Percentiles rank a stretch among this genome's conserved stretches.
phyloP scores from a whole-genome alignment of 2,329 filamentous ascomycete genomes.

The Sporothrix inflata region DNA sequence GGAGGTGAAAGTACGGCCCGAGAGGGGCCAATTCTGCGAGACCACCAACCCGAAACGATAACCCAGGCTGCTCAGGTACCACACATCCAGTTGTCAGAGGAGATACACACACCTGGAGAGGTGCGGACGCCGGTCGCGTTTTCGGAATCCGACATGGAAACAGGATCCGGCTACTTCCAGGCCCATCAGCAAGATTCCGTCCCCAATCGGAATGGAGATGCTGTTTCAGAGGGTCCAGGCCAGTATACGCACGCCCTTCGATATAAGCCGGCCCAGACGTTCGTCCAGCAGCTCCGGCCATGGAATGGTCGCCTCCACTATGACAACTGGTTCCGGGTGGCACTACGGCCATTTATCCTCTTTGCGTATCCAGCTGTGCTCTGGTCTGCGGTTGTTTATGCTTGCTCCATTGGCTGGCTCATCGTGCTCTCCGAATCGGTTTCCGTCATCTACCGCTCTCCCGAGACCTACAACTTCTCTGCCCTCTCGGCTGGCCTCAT shows the following conservation, averaged over 20 bases:
- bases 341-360: slow-evolving; percentile 79
- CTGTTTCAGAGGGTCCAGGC: neutral
- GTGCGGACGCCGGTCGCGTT: neutral
- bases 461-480: slow-evolving; percentile 75
- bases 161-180: neutral
- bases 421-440: slow-evolving; percentile 93
- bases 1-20: no score
- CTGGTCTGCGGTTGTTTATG: slow-evolving; percentile 84
- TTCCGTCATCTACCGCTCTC: slow-evolving; percentile 74
- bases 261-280: slow-evolving; percentile 69
- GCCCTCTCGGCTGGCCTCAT: slow-evolving; percentile 79
- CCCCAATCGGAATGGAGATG: neutral
- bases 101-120: neutral
- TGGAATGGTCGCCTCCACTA: slow-evolving; percentile 78
- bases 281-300: slow-evolving; percentile 71
- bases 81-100: neutral
- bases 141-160: neutral
- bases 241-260: slow-evolving; percentile 73
- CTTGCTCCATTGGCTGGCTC: slow-evolving; percentile 89
- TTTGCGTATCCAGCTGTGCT: slow-evolving; percentile 86
- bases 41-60: neutral
- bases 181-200: neutral
- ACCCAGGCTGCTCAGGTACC: neutral
- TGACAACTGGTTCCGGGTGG: slow-evolving; percentile 80
- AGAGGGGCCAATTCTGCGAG: no score